These are phyloP conservation scores for Viridothelium virens DNA, from an alignment of 495 filamentous ascomycete genomes.

Conservation along the genomic window DNA sequence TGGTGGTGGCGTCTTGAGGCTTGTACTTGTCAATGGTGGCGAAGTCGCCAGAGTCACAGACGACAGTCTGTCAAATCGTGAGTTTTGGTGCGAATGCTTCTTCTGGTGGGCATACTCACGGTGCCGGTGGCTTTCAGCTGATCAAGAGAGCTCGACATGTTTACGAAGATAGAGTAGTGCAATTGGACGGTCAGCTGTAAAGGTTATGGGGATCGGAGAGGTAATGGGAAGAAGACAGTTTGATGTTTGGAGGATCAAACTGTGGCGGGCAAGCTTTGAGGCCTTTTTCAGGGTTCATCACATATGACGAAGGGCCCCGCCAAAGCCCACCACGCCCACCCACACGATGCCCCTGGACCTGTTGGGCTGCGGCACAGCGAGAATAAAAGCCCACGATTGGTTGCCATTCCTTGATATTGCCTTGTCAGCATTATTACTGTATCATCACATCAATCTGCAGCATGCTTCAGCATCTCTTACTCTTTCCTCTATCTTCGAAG, in stretches of 20 bases:
- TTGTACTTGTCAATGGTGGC: constrained; percentile 98
- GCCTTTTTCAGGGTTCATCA: background rate
- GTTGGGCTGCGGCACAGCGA: too few relatives aligned
- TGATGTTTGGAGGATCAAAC: background rate
- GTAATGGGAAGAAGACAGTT: background rate
- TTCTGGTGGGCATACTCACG: constrained; percentile 50
- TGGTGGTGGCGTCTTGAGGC: constrained; percentile 99
- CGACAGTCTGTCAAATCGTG: constrained; percentile 58
- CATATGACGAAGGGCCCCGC: constrained; percentile 4
- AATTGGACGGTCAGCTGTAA: background rate
- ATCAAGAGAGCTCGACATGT: constrained; percentile 81
- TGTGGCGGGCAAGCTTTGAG: background rate
- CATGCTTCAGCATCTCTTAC: background rate
- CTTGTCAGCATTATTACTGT: constrained; percentile 6
- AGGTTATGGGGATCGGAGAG: background rate
- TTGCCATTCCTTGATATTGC: background rate
- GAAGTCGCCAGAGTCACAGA: constrained; percentile 87
- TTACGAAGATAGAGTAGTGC: constrained; percentile 8
- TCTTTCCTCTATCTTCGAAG: background rate
- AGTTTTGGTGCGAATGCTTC: constrained; percentile 6
- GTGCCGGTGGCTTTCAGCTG: constrained; percentile 96
- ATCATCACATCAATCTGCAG: background rate
- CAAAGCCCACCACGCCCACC: background rate
- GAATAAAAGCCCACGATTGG: background rate
- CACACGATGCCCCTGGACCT: too few relatives aligned